A percentile compares a stretch with the other conserved stretches of the same genome.
These are phyloP conservation scores for Blastobotrys persicus DNA, from an alignment of 1,139 yeast genomes.

Conservation along the genomic window DNA sequence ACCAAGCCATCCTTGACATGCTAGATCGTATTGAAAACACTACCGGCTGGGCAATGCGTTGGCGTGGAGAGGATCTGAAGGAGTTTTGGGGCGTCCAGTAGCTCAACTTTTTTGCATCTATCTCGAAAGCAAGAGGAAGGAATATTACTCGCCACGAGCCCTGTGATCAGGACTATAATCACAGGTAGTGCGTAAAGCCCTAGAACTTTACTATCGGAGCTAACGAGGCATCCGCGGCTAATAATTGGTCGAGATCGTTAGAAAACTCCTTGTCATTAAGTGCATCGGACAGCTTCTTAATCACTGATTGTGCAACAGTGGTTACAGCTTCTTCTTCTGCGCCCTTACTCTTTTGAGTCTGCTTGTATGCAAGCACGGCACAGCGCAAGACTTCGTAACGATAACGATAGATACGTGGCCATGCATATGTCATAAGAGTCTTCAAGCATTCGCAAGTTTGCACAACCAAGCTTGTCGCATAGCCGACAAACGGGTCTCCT, in stretches of 20 bases:
- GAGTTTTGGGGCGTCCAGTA: constrained; percentile 16
- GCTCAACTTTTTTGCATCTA: no score
- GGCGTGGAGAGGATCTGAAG: constrained; percentile 37
- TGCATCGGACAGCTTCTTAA: not conserved
- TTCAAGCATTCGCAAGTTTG: constrained; percentile 27
- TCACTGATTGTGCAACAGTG: not conserved
- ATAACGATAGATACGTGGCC: constrained; percentile 38
- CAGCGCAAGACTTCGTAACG: constrained; percentile 39
- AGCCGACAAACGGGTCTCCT: constrained; percentile 36
- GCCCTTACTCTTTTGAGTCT: not conserved
- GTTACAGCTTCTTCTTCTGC: no score
- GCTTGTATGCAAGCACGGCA: constrained; percentile 29
- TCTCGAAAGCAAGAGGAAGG: no score
- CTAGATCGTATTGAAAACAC: constrained; percentile 37
- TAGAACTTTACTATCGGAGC: not conserved
- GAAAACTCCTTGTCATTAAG: not conserved
- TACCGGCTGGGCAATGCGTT: constrained; percentile 45
- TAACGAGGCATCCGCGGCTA: not conserved
- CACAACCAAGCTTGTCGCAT: constrained; percentile 26
- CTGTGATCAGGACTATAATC: no score
- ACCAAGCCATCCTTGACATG: constrained; percentile 36
- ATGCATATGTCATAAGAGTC: constrained; percentile 29
- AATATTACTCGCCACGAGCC: no score
- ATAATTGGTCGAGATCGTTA: not conserved
- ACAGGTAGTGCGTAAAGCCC: no score